Percentiles rank a stretch among this genome's conserved stretches.
Conservation (phyloP, 2,329 filamentous ascomycete species). For the Nannizziopsis arthrosporioides region DNA sequence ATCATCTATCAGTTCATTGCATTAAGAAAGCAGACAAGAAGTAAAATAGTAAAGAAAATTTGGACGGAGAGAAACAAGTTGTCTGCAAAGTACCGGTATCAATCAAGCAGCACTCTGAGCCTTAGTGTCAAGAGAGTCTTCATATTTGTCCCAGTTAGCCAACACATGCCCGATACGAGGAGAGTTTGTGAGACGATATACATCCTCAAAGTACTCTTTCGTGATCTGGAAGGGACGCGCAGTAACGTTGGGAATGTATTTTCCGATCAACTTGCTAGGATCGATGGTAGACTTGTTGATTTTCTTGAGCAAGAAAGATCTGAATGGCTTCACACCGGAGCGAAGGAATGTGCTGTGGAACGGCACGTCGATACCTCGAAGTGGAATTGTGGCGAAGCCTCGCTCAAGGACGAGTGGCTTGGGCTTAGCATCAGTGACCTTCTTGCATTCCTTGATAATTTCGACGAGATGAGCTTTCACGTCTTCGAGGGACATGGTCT, state of each 20-base stretch:
- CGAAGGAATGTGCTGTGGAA: constrained; percentile 99
- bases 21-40: background rate
- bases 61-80: background rate
- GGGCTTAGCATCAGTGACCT: constrained; percentile 80
- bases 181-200: constrained; percentile 82
- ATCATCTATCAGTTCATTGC: background rate
- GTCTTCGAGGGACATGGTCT: constrained; percentile 74
- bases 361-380: constrained; percentile 93
- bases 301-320: constrained; percentile 97
- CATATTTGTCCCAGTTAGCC: constrained; percentile 74
- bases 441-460: constrained; percentile 80
- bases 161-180: constrained; percentile 47
- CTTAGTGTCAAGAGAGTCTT: constrained; percentile 22
- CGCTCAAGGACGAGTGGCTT: constrained; percentile 80
- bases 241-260: constrained; percentile 98
- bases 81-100: background rate
- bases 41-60: background rate
- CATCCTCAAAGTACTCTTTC: constrained; percentile 99
- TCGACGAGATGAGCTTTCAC: constrained; percentile 80
- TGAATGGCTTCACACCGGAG: constrained; percentile 97
- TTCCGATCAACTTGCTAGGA: constrained; percentile 88
- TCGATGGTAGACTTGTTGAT: constrained; percentile 99
- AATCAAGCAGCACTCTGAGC: background rate
- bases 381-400: constrained; percentile 91
- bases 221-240: constrained; percentile 89